These are phyloP conservation scores for Trichomonas vaginalis DNA, from an alignment of 208 protist genomes.

Conservation along the genomic window DNA sequence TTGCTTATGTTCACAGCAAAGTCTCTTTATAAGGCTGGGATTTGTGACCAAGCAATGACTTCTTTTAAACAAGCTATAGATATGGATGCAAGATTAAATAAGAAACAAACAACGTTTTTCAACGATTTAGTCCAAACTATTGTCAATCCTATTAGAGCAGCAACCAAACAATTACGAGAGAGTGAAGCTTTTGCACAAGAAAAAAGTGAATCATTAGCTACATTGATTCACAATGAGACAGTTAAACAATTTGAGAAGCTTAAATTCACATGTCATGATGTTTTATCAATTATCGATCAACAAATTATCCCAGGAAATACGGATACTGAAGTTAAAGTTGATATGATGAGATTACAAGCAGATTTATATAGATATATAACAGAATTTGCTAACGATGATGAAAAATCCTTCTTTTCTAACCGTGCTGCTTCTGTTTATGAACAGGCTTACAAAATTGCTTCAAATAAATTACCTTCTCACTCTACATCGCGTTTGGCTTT, in stretches of 20 bases:
- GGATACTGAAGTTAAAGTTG: not conserved
- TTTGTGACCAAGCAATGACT: not conserved
- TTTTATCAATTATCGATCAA: not conserved
- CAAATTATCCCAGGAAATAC: not conserved
- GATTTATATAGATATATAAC: not conserved
- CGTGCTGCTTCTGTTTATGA: not conserved
- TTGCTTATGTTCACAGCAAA: not conserved
- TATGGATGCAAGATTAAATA: not conserved
- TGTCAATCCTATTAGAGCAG: not conserved
- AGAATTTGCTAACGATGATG: not conserved
- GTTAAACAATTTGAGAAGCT: not conserved
- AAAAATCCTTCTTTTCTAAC: not conserved
- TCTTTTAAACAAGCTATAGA: not conserved
- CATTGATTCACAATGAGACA: not conserved
- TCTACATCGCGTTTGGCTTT: not conserved
- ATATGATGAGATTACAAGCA: not conserved
- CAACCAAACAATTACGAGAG: not conserved
- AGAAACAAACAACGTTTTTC: not conserved
- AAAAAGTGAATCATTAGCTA: not conserved
- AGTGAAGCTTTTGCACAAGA: not conserved
- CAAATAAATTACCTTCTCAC: not conserved
- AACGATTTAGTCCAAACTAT: not conserved
- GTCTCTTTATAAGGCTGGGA: not conserved
- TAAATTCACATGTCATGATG: not conserved
- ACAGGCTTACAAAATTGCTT: constrained; percentile 2